These are phyloP conservation scores for Epichloe gansuensis DNA, from an alignment of 2,329 filamentous ascomycete genomes.

Conservation along the genomic window DNA sequence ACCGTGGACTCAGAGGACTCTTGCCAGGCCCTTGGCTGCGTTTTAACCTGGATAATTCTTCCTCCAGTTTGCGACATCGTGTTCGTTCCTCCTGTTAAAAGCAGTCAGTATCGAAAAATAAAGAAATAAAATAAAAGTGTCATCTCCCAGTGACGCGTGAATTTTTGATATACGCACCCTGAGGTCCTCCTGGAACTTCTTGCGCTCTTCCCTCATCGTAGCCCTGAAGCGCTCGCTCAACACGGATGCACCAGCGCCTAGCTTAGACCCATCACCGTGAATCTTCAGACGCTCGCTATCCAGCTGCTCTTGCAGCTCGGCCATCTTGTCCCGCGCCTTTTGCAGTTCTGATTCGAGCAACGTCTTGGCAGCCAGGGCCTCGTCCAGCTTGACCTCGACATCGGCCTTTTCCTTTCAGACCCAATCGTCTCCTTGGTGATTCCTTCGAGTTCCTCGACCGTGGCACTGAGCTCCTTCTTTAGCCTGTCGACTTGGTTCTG, in stretches of 20 bases:
- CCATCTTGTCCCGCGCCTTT: constrained; percentile 23
- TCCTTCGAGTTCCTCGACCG: constrained; percentile 40
- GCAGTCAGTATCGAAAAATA: neutral
- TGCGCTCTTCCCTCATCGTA: constrained; percentile 45
- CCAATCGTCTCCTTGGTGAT: constrained; percentile 40
- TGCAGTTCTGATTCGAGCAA: constrained; percentile 31
- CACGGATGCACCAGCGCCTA: constrained; percentile 35
- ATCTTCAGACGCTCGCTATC: constrained; percentile 37
- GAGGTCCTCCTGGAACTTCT: constrained; percentile 43
- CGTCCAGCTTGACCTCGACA: constrained; percentile 27
- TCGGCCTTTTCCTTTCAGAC: constrained; percentile 37
- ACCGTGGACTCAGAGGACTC: constrained; percentile 29
- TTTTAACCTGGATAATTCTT: constrained; percentile 34
- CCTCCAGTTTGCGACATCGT: constrained; percentile 35
- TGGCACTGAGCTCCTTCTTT: constrained; percentile 36
- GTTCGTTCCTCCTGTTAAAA: constrained; percentile 36
- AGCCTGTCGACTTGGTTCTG: constrained; percentile 37
- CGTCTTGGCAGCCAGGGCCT: constrained; percentile 19
- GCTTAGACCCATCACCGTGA: constrained; percentile 19
- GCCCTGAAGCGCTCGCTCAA: constrained; percentile 44
- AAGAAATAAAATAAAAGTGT: neutral
- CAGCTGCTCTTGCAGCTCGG: constrained; percentile 37
- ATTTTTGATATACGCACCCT: constrained; percentile 25
- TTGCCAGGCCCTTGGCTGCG: constrained; percentile 30
- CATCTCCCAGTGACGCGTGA: too few relatives aligned